These are phyloP conservation scores for Colletotrichum acutatum DNA, from an alignment of 2,329 filamentous ascomycete genomes.

Conservation along the genomic window DNA sequence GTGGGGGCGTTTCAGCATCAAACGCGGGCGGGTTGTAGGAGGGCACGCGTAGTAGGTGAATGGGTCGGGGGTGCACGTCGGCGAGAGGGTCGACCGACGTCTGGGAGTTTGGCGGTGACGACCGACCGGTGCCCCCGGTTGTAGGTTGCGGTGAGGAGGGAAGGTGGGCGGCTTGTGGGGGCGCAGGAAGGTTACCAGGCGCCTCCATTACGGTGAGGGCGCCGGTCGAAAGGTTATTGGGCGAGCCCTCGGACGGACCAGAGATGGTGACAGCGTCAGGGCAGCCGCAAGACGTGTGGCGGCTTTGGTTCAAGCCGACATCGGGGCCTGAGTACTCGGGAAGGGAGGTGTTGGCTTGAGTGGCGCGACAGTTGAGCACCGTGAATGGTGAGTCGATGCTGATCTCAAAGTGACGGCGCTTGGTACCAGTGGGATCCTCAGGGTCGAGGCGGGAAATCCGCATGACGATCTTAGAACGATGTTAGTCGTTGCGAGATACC, in stretches of 20 bases:
- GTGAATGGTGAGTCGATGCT: conserved; percentile 97
- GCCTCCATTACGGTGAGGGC: conserved; percentile 55
- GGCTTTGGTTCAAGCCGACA: conserved; percentile 51
- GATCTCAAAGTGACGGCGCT: conserved; percentile 92
- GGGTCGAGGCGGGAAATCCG: conserved; percentile 87
- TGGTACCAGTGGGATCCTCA: conserved; percentile 75
- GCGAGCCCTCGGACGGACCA: conserved; percentile 71
- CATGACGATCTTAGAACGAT: conserved; percentile 81
- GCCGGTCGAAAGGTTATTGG: conserved; percentile 72
- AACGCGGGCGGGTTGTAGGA: conserved; percentile 92
- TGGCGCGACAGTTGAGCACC: conserved; percentile 92
- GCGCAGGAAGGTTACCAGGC: conserved; percentile 51
- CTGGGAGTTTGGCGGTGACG: conserved; percentile 28
- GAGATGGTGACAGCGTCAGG: conserved; percentile 68
- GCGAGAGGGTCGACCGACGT: conserved; percentile 2
- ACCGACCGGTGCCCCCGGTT: conserved; percentile 9
- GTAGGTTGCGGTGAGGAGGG: conserved; percentile 37
- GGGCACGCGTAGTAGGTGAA: conserved; percentile 84
- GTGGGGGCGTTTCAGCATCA: conserved; percentile 81
- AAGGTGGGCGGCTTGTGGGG: conserved; percentile 69
- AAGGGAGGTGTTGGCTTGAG: conserved; percentile 86
- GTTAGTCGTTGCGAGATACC: not conserved
- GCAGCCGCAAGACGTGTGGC: conserved; percentile 64
- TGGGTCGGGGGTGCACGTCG: conserved; percentile 69
- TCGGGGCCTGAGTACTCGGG: conserved; percentile 77